phyloP scores from a whole-genome alignment of 1,139 yeast genomes.

The Blastobotrys illinoisensis region DNA sequence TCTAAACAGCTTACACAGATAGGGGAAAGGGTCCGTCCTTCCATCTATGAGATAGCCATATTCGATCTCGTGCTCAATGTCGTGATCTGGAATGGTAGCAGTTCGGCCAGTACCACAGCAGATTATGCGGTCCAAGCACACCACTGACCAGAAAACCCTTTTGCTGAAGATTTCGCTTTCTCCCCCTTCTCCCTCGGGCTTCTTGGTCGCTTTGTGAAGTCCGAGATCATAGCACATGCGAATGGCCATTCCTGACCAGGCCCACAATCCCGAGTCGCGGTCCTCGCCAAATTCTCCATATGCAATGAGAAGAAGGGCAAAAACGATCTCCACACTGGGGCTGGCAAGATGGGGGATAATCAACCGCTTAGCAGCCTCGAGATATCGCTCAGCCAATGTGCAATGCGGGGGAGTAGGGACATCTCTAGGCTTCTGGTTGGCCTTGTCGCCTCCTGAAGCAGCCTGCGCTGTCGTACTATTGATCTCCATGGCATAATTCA shows the following conservation, averaged over 20 bases:
- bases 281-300: constrained; percentile 28
- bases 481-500: constrained; percentile 5
- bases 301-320: constrained; percentile 25
- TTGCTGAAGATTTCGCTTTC: constrained; percentile 5
- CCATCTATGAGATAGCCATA: constrained; percentile 9
- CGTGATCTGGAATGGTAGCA: constrained; percentile 20
- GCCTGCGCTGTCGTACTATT: neutral
- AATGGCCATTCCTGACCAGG: constrained; percentile 30
- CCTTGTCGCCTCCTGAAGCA: constrained; percentile 2
- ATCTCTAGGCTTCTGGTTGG: constrained; percentile 3
- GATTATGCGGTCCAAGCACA: constrained; percentile 27
- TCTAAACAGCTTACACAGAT: constrained; percentile 23
- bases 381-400: constrained; percentile 20
- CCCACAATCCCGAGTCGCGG: constrained; percentile 29
- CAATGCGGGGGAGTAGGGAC: constrained; percentile 8
- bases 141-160: constrained; percentile 27
- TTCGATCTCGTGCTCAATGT: constrained; percentile 21
- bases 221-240: constrained; percentile 30
- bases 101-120: constrained; percentile 29
- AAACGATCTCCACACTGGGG: constrained; percentile 27
- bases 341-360: constrained; percentile 26
- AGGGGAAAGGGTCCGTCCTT: constrained; percentile 27
- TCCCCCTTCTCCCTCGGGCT: neutral
- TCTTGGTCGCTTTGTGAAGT: constrained; percentile 20
- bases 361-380: constrained; percentile 25